These are phyloP conservation scores for Arthrobotrys musiformis DNA, from an alignment of 2,329 filamentous ascomycete genomes.

Conservation along the genomic window DNA sequence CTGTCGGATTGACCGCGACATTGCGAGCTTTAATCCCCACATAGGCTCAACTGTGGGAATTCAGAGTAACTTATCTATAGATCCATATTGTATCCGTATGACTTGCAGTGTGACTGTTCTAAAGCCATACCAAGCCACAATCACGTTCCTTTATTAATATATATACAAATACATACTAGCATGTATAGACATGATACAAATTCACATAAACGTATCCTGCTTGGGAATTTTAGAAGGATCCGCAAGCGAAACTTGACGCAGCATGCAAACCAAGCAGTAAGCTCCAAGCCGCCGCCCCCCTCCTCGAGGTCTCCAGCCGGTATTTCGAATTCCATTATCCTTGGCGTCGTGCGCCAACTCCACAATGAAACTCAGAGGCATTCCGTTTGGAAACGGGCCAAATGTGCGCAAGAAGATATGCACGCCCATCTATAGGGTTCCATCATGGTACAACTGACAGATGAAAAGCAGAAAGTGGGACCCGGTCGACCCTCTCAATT, in stretches of 20 bases:
- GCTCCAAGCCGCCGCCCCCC: neutral
- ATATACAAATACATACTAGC: no score
- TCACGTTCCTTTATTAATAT: neutral
- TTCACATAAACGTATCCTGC: no score
- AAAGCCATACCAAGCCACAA: conserved; percentile 4
- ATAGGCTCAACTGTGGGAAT: neutral
- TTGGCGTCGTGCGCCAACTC: neutral
- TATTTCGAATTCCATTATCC: neutral
- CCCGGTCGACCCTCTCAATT: neutral
- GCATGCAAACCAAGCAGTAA: neutral
- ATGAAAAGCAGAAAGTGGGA: neutral
- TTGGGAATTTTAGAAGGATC: no score
- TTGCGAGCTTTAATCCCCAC: neutral
- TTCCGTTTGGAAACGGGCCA: neutral
- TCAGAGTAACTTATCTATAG: neutral
- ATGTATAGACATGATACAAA: no score
- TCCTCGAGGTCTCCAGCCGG: neutral
- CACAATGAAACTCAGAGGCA: neutral
- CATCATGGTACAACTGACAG: conserved; percentile 2
- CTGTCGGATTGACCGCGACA: conserved; percentile 22
- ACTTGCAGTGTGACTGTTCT: neutral
- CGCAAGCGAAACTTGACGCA: no score
- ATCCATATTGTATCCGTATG: no score
- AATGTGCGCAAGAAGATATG: neutral
- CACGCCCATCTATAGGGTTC: neutral